Conservation (phyloP, 2,329 filamentous ascomycete species). For the Metarhizium guizhouense region DNA sequence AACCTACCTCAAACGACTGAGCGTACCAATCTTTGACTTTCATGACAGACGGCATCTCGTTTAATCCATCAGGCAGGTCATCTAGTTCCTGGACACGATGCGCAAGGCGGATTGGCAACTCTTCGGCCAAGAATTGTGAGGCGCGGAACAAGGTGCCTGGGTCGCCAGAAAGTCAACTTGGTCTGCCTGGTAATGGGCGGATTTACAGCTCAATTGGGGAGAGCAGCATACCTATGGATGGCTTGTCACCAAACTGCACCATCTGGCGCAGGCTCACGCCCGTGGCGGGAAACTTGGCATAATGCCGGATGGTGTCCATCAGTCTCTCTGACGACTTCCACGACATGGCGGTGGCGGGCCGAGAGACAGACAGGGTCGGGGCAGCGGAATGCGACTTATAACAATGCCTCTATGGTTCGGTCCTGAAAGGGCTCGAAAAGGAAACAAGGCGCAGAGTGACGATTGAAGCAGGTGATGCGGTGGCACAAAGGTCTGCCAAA, state of each 20-base stretch:
- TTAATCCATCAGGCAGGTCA: slow-evolving; percentile 87
- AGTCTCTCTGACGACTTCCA: slow-evolving; percentile 86
- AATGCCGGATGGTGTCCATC: slow-evolving; percentile 97
- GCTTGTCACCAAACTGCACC: slow-evolving; percentile 95
- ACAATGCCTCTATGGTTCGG: background rate
- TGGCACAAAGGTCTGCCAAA: background rate
- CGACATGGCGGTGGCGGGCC: slow-evolving; percentile 60
- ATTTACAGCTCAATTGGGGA: slow-evolving; percentile 51
- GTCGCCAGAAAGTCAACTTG: slow-evolving; percentile 6
- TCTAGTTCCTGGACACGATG: slow-evolving; percentile 93
- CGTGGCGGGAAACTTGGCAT: slow-evolving; percentile 93
- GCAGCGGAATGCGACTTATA: background rate
- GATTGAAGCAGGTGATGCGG: background rate
- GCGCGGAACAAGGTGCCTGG: slow-evolving; percentile 91
- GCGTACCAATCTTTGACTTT: slow-evolving; percentile 98
- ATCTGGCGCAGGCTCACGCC: slow-evolving; percentile 96
- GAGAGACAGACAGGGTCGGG: background rate
- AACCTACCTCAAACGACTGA: slow-evolving; percentile 89
- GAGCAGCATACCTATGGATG: slow-evolving; percentile 66
- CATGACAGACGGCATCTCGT: slow-evolving; percentile 94
- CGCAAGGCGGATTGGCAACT: slow-evolving; percentile 91
- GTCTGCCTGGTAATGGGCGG: slow-evolving; percentile 47
- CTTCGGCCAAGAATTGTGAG: slow-evolving; percentile 96
- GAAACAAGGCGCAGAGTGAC: background rate
- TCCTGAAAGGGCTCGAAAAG: background rate